A percentile compares a stretch with the other conserved stretches of the same genome.
Evolutionary conservation across 2,329 filamentous ascomycete species (phyloP).

Genomic region (Xylariomycetidae sp.): DNA sequence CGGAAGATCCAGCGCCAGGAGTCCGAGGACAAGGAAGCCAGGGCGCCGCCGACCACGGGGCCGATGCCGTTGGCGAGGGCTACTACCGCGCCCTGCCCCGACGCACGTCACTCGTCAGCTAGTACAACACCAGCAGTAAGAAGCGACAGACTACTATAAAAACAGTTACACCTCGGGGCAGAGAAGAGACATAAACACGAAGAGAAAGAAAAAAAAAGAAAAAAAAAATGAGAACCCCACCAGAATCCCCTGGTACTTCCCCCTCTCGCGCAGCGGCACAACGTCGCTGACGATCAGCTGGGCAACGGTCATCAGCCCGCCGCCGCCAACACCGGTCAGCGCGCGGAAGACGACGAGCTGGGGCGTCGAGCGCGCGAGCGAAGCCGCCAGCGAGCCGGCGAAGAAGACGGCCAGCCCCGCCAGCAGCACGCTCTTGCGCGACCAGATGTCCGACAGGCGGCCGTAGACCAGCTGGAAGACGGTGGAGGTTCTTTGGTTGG

Average conservation of each 20-base stretch:
- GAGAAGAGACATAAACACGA: too few species aligned
- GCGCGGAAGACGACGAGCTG: conserved; percentile 36
- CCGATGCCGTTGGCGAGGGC: conserved; percentile 49
- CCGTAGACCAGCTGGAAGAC: conserved; percentile 41
- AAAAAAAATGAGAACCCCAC: too few species aligned
- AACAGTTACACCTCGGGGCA: too few species aligned
- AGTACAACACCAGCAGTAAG: background rate
- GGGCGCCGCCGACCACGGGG: conserved; percentile 45
- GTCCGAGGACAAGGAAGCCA: conserved; percentile 38
- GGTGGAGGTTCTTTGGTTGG: conserved; percentile 32
- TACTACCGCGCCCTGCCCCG: conserved; percentile 38
- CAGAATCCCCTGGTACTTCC: conserved; percentile 30
- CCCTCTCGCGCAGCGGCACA: conserved; percentile 22
- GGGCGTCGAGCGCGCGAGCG: conserved; percentile 32
- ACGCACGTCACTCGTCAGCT: background rate
- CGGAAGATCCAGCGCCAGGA: conserved; percentile 50
- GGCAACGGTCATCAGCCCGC: conserved; percentile 25
- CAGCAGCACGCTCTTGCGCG: conserved; percentile 35
- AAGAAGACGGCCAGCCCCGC: conserved; percentile 36
- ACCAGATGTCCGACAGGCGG: conserved; percentile 40
- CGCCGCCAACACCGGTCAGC: conserved; percentile 28
- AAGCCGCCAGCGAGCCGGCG: conserved; percentile 36
- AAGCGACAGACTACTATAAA: too few species aligned
- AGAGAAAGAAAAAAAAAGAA: too few species aligned
- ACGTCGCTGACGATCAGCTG: conserved; percentile 25